Conservation (phyloP, 805 yeast genomes). For the Wickerhamomyces bovis region DNA sequence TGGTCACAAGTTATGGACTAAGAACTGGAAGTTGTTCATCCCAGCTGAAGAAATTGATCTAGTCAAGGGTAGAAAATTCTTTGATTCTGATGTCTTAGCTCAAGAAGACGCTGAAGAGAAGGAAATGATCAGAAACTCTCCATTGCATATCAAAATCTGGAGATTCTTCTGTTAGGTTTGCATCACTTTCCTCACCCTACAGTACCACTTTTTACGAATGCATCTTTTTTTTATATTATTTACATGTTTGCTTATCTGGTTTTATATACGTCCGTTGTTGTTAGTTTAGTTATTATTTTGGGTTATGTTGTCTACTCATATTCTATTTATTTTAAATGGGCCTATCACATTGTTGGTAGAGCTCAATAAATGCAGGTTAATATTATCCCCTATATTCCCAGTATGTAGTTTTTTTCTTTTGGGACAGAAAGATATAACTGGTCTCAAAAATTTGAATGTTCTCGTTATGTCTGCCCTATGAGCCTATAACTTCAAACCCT, state of each 20-base stretch:
- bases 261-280: neutral
- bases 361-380: neutral
- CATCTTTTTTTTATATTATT: neutral
- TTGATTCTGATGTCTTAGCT: conserved; percentile 30
- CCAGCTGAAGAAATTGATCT: conserved; percentile 46
- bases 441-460: too few species aligned
- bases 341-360: neutral
- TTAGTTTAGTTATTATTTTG: neutral
- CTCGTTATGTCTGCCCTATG: too few species aligned
- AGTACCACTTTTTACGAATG: neutral
- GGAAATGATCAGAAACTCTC: conserved; percentile 12
- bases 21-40: conserved; percentile 28
- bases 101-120: conserved; percentile 33
- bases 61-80: conserved; percentile 45
- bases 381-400: neutral
- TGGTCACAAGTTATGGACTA: conserved; percentile 38
- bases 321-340: neutral
- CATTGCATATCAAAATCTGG: conserved; percentile 6
- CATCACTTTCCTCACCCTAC: neutral
- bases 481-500: too few species aligned
- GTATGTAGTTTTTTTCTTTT: too few species aligned
- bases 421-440: too few species aligned
- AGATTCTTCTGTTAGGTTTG: conserved; percentile 4
- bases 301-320: neutral
- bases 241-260: neutral